phyloP scores from a whole-genome alignment of 1,139 yeast genomes.

The Sugiyamaella japonica region DNA sequence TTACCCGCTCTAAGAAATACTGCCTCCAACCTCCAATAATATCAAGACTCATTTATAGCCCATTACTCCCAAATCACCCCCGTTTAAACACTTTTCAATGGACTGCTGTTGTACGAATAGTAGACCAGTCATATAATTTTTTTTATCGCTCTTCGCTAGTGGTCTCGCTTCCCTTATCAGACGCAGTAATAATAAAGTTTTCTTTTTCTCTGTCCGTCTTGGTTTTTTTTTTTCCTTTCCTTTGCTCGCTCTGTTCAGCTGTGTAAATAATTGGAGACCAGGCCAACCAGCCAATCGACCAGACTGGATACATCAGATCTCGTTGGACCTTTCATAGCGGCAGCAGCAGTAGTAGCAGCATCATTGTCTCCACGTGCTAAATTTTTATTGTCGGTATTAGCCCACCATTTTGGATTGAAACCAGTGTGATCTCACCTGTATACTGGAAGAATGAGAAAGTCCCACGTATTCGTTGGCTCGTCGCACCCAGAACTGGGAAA shows the following conservation, averaged over 20 bases:
- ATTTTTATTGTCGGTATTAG: not conserved
- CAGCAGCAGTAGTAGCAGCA: too few species aligned
- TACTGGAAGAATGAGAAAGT: conserved; percentile 73
- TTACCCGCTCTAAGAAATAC: conserved; percentile 1
- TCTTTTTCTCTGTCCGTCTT: not conserved
- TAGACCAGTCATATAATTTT: not conserved
- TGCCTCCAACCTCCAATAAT: not conserved
- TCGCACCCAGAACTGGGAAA: conserved; percentile 94
- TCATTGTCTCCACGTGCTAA: not conserved
- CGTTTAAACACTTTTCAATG: not conserved
- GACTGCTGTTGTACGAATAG: not conserved
- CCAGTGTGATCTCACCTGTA: not conserved
- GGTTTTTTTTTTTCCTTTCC: too few species aligned
- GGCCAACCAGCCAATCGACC: not conserved
- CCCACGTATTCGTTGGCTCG: conserved; percentile 93
- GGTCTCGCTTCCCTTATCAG: not conserved
- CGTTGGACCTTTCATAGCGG: too few species aligned
- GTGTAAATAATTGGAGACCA: not conserved
- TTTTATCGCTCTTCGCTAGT: not conserved
- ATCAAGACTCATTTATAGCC: not conserved
- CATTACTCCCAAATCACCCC: not conserved
- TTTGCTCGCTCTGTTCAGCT: not conserved
- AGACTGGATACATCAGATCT: not conserved
- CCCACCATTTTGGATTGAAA: not conserved
- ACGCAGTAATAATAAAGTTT: not conserved